phyloP scores from a whole-genome alignment of 2,329 filamentous ascomycete genomes.

The Calycina herbarum region DNA sequence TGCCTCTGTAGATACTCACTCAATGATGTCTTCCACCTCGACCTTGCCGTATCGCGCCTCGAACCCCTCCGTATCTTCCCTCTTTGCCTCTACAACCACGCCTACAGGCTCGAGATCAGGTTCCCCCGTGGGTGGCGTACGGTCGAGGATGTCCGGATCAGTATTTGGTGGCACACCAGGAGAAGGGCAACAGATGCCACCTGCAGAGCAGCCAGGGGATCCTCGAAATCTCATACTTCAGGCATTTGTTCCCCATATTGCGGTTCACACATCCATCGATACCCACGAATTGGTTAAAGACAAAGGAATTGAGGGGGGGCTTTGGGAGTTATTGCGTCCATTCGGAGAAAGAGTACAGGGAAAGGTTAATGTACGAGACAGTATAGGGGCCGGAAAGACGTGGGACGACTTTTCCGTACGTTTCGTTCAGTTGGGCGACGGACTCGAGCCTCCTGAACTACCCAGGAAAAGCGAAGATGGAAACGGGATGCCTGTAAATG shows the following conservation, averaged over 20 bases:
- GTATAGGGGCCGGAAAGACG: slow-evolving; percentile 75
- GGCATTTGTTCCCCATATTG: slow-evolving; percentile 86
- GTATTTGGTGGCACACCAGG: slow-evolving; percentile 49
- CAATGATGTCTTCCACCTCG: slow-evolving; percentile 49
- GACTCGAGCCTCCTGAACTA: slow-evolving; percentile 52
- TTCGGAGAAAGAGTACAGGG: slow-evolving; percentile 88
- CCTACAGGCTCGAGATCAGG: slow-evolving; percentile 66
- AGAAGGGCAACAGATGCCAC: slow-evolving; percentile 33
- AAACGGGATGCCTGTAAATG: slow-evolving; percentile 26
- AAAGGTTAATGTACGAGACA: slow-evolving; percentile 88
- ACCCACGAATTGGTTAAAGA: slow-evolving; percentile 76
- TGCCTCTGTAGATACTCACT: slow-evolving; percentile 49
- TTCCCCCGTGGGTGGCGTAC: slow-evolving; percentile 63
- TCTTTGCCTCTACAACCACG: slow-evolving; percentile 67
- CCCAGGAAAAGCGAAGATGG: slow-evolving; percentile 38
- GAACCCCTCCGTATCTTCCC: slow-evolving; percentile 59
- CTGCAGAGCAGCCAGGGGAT: slow-evolving; percentile 40
- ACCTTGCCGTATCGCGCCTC: slow-evolving; percentile 54
- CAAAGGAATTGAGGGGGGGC: slow-evolving; percentile 81
- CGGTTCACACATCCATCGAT: slow-evolving; percentile 82
- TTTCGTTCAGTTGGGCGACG: slow-evolving; percentile 71
- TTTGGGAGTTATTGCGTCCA: slow-evolving; percentile 83
- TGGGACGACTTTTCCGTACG: slow-evolving; percentile 91
- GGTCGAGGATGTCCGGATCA: slow-evolving; percentile 59
- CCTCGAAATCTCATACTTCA: slow-evolving; percentile 70